These are phyloP conservation scores for Hanseniaspora lachancei DNA, from an alignment of 805 yeast species.

Conservation along the genomic window DNA sequence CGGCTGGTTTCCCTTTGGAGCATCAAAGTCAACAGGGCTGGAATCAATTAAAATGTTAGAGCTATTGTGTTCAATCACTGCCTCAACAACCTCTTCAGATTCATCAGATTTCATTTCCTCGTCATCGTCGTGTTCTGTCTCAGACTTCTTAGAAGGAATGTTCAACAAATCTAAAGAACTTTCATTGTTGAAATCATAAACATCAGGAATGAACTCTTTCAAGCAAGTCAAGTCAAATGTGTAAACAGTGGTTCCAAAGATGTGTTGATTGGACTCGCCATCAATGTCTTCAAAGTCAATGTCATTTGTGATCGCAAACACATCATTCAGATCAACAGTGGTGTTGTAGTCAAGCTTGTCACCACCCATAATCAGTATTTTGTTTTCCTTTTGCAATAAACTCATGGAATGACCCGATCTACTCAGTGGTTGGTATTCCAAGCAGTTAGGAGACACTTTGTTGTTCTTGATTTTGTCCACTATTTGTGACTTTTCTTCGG, in stretches of 20 bases:
- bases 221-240: slow-evolving; percentile 42
- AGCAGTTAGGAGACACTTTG: slow-evolving; percentile 9
- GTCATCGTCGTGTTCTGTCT: neutral
- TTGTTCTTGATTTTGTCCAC: slow-evolving; percentile 25
- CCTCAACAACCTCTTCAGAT: neutral
- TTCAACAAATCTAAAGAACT: slow-evolving; percentile 3
- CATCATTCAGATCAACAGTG: slow-evolving; percentile 7
- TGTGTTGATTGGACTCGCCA: slow-evolving; percentile 25
- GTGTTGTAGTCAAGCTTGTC: slow-evolving; percentile 50
- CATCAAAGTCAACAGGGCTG: neutral
- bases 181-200: slow-evolving; percentile 18
- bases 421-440: slow-evolving; percentile 44
- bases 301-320: slow-evolving; percentile 13
- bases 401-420: slow-evolving; percentile 89
- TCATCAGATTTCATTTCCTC: neutral
- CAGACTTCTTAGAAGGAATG: neutral
- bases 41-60: neutral
- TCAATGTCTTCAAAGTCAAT: slow-evolving; percentile 37
- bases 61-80: neutral
- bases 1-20: neutral
- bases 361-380: slow-evolving; percentile 81
- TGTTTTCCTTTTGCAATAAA: slow-evolving; percentile 43
- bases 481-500: slow-evolving; percentile 17
- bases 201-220: slow-evolving; percentile 28
- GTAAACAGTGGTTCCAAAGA: slow-evolving; percentile 48